phyloP scores from a whole-genome alignment of 768 basidiomycete genomes.

The Boletellus sp. region DNA sequence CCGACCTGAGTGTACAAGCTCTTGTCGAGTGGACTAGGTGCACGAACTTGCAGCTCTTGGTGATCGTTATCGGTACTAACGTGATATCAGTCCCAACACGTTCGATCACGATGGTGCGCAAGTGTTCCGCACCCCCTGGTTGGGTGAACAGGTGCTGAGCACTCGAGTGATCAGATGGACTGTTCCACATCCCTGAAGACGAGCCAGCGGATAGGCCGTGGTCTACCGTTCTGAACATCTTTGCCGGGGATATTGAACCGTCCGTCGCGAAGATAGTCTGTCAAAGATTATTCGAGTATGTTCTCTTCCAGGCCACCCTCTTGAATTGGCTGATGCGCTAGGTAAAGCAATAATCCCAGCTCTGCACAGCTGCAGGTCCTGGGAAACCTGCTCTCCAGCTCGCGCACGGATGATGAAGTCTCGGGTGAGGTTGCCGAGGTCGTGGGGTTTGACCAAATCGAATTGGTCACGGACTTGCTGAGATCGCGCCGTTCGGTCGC shows the following conservation, averaged over 20 bases:
- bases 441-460: slow-evolving; percentile 81
- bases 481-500: slow-evolving; percentile 47
- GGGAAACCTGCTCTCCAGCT: slow-evolving; percentile 43
- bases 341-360: slow-evolving; percentile 12
- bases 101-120: slow-evolving; percentile 17
- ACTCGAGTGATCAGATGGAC: slow-evolving; percentile 12
- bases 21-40: slow-evolving; percentile 28
- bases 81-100: slow-evolving; percentile 12
- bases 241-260: slow-evolving; percentile 2
- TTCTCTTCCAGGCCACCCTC: background rate
- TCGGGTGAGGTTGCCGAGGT: slow-evolving; percentile 76
- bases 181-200: slow-evolving; percentile 5
- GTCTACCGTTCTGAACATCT: slow-evolving; percentile 35
- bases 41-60: background rate
- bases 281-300: slow-evolving; percentile 18
- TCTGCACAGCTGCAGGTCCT: slow-evolving; percentile 18
- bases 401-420: slow-evolving; percentile 62
- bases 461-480: slow-evolving; percentile 70
- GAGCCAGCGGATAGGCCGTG: slow-evolving; percentile 19
- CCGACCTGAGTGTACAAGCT: slow-evolving; percentile 12
- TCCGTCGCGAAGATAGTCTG: slow-evolving; percentile 2
- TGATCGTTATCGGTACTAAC: slow-evolving; percentile 13
- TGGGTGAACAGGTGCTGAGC: slow-evolving; percentile 2
- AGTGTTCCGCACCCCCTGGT: background rate
- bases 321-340: slow-evolving; percentile 3